Evolutionary conservation across 768 basidiomycete genomes (phyloP).

Genomic region (Boletus subparvulus): DNA sequence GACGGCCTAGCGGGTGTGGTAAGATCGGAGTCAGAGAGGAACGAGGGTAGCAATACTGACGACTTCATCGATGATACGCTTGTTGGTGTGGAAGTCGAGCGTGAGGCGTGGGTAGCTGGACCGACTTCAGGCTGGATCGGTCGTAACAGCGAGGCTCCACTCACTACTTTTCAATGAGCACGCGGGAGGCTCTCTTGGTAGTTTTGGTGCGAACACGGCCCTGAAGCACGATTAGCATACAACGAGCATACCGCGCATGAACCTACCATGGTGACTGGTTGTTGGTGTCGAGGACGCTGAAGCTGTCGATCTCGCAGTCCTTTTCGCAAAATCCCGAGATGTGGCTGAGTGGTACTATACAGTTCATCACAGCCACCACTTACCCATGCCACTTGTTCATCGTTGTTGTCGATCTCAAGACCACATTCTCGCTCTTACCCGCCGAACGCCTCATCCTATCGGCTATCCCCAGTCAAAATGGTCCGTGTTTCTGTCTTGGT

Average conservation of each 20-base stretch:
- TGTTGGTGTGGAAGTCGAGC: constrained; percentile 99
- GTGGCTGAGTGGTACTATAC: constrained; percentile 31
- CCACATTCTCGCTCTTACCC: not conserved
- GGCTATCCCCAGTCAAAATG: constrained; percentile 49
- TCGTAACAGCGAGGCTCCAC: constrained; percentile 28
- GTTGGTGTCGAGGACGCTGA: constrained; percentile 26
- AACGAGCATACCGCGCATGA: constrained; percentile 6
- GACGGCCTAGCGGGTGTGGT: constrained; percentile 53
- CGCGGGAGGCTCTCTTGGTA: constrained; percentile 98
- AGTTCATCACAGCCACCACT: constrained; percentile 27
- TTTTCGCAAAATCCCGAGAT: constrained; percentile 18
- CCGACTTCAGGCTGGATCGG: not conserved
- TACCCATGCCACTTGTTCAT: not conserved
- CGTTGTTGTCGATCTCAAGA: not conserved
- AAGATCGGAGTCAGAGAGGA: not conserved
- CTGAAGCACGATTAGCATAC: constrained; percentile 41
- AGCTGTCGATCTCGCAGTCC: not conserved
- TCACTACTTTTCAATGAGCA: constrained; percentile 99
- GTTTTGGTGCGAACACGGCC: constrained; percentile 99
- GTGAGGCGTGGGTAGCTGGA: constrained; percentile 95
- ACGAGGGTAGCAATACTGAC: constrained; percentile 46
- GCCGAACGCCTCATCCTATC: not conserved
- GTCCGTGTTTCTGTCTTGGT: constrained; percentile 85
- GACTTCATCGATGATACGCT: constrained; percentile 97
- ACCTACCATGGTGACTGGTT: constrained; percentile 50